Evolutionary conservation across 108 stramenopile species (phyloP), one percentile per base, ranked within the genome.

Genomic region (Fistulifera solaris): DNA sequence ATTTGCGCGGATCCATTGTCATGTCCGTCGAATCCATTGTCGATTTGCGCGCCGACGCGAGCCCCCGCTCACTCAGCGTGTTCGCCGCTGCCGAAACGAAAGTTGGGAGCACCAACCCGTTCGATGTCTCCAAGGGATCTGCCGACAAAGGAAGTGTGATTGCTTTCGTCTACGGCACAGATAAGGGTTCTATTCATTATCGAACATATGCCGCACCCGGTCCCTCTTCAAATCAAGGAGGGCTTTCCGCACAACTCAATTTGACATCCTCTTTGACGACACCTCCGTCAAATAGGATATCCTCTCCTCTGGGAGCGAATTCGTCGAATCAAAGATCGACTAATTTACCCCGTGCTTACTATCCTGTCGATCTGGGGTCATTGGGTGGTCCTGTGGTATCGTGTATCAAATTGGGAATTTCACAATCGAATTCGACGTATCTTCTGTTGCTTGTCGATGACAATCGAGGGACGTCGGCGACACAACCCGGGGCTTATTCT

Each of bases 391-490:
- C 61, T 4, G 63, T 66, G 1, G 55, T 63, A 15, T 59, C 38
- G n/a, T 27, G 17, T 11, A 27, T 47, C 23, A 28, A 23, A 28
- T 38, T 59, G 50, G 27, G 21, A 42, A 8, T 24, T 18, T 8
- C 0, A 18, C 3, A 0, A 12, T n/a, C 54, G n/a, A 13, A 50
- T 19, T 28, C 55, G 16, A 25, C 57, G 19, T 52, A 53, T 16
- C 10, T 57, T 65, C 58, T 91, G 28, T 46, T 91, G 14, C 51
- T 91, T 52, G 79, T 86, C 0, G 89, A 91, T 46, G 89, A 91
- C 59, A 68, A 85, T 63, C 72, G 74, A 25, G 87, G 83, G 31
- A 48, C 35, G 44, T 48, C 48, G 35, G 54, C 47, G 19, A 19
- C 38, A 39, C 56, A 69, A 53, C 54, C 58, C 1, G 87, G 89